Base-by-base conservation (phyloP, 164 flowering plant species). In the Stephania yunnanensis region DNA sequence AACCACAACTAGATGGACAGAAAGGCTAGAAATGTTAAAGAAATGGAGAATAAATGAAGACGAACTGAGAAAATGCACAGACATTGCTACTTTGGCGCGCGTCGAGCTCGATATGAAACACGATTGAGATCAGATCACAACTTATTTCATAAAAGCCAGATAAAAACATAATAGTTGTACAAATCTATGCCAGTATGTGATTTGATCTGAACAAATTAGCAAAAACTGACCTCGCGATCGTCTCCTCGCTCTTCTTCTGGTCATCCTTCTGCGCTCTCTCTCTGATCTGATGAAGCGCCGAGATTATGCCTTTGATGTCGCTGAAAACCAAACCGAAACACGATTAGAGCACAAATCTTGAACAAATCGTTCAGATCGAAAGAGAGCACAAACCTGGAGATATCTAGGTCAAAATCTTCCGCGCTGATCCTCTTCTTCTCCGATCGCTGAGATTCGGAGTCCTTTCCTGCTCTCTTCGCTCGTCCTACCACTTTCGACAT, bases 221-320 rank as follows among this genome's bases (percentile, higher is more conserved):
- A 76, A 48, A 20, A 64, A 68, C n/a, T 63, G 68, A 93, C 98
- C 97, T 91, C 5, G 90, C 85, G 55, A 95, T 95, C 7, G 89
- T 87, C 82, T 91, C 95, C 77, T 93, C 97, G 55, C 84, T 91
- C 91, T 91, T 95, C 89, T 89, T 95, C 82, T 84, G 92, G 15
- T 87, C 97, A 46, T 95, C 98, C 78, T 86, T 89, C 29, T 90
- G 90, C 25, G 97, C 90, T 68, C 91, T 90, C 75, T 91, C 95
- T 79, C 71, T 83, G 80, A 95, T 90, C 86, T 85, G 93, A 42
- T 93, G 87, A 81, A 95, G 77, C 46, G 95, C 94, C 72, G 90
- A 87, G 83, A 95, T 77, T 17, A 95, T 85, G 10, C 93, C 97
- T 81, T 93, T 88, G 72, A 93, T 85, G 69, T 93, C 97, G 68